Conservation (phyloP, 2,329 filamentous ascomycete species). For the Hymenoscyphus fraxineus region DNA sequence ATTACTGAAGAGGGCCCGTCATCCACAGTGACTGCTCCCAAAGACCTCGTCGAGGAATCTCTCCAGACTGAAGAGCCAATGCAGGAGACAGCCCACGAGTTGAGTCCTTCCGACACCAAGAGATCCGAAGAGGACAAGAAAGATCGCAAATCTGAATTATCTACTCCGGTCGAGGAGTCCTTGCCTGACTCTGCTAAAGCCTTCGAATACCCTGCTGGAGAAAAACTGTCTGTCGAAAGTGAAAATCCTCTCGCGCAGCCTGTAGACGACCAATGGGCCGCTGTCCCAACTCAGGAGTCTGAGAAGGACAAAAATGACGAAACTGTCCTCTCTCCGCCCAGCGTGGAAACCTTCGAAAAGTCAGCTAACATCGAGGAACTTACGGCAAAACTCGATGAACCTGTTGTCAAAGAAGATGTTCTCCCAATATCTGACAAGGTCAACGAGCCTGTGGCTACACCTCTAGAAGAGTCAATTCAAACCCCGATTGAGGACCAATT, state of each 20-base stretch:
- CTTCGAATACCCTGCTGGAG: conserved; percentile 1
- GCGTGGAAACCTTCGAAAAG: conserved; percentile 33
- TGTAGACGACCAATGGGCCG: conserved; percentile 16
- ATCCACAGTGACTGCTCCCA: neutral
- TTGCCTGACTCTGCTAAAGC: conserved; percentile 5
- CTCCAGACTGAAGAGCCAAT: conserved; percentile 5
- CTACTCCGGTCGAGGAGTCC: conserved; percentile 14
- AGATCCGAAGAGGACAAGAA: conserved; percentile 30
- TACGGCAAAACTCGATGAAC: neutral
- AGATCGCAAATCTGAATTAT: conserved; percentile 18
- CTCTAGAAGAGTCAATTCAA: conserved; percentile 6
- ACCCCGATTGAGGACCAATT: conserved; percentile 6
- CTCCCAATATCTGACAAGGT: neutral
- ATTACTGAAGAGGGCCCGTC: neutral
- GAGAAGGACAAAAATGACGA: conserved; percentile 27
- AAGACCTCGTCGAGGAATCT: conserved; percentile 5
- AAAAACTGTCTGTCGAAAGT: neutral
- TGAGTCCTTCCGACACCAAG: conserved; percentile 17
- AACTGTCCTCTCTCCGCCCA: conserved; percentile 11
- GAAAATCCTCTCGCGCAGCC: conserved; percentile 6
- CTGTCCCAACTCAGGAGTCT: conserved; percentile 26
- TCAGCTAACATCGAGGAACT: neutral
- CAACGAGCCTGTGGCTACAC: neutral
- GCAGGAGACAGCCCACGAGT: conserved; percentile 18
- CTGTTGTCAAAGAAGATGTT: neutral